Base-by-base conservation (phyloP, 1,284 basidiomycete species). In the Vanrija pseudolonga region DNA sequence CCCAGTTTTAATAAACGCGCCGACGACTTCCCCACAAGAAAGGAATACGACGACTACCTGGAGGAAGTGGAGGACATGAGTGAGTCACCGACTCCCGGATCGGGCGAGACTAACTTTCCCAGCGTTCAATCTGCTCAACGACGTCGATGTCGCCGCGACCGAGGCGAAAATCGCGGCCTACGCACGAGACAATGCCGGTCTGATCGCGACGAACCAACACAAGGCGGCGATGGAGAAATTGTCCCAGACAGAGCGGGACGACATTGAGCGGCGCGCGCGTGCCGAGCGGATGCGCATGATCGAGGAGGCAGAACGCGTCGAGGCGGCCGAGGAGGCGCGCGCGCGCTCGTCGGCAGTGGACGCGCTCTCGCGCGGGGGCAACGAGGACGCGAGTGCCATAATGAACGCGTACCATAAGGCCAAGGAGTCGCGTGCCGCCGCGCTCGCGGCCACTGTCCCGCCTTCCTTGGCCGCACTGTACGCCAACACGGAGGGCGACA, bases 51-150 rank as follows among this genome's bases (percentile, higher is more conserved):
- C 68, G 88, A 98, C 73, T 98, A 98, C 69, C 82, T 99, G 8
- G 91, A 98, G 74, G 86, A 92, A 73, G 92, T 95, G 1, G 96
- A 99, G 77, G 90, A 97, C 66, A 87, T 98, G 61, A 89, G 92
- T 90, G 62, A 71, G 87, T 78, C 26, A 36, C 20, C 20, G 19
- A 8, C 36, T 23, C 52, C 36, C 39, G 15, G n/a, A n/a, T 26
- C 15, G 28, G 3, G 3, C 3, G 14, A 14, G 32, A 18, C 58
- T 51, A 28, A 57, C 54, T 4, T 9, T 9, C 0, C 45, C 40
- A 56, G 91, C 92, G 0, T 98, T 97, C 80, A 97, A 98, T 71
- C 84, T 98, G 15, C 90, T 98, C 59, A 88, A 98, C 68, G 87
- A 92, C 53, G 83, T 94, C 47, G 88, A 98, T 65, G 73, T 94